Percentiles rank a stretch among this genome's conserved stretches.
phyloP scores from a whole-genome alignment of 345 rosid genomes.

The Adansonia digitata region DNA sequence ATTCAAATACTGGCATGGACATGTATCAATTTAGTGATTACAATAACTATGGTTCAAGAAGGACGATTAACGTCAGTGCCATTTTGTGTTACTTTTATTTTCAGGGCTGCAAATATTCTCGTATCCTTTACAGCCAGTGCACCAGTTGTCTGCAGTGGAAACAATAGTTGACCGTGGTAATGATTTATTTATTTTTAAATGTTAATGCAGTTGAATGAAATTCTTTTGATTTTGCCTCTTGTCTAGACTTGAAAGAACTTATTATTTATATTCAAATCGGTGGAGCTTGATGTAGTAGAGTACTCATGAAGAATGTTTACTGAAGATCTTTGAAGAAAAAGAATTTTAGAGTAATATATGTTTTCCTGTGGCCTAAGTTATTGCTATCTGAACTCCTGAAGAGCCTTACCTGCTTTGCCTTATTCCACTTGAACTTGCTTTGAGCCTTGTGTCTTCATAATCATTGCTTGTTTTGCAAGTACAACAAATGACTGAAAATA shows the following conservation, averaged over 20 bases:
- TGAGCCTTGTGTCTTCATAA: not conserved
- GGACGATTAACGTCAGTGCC: conserved; percentile 3
- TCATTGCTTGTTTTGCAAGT: not conserved
- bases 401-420: not conserved
- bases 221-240: not conserved
- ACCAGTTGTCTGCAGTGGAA: not conserved
- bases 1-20: not conserved
- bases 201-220: not conserved
- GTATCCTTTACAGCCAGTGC: not conserved
- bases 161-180: conserved; percentile 7
- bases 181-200: not conserved
- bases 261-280: not conserved
- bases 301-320: not conserved
- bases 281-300: not conserved
- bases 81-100: not conserved
- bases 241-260: not conserved
- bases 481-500: not conserved
- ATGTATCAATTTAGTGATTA: not conserved
- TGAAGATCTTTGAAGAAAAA: not conserved
- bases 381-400: not conserved
- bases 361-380: not conserved
- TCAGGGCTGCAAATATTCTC: conserved; percentile 35
- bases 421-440: not conserved
- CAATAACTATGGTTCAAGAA: not conserved
- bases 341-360: not conserved